Evolutionary conservation across 805 yeast genomes (phyloP).

Genomic region (Saccharomycopsis vini): DNA sequence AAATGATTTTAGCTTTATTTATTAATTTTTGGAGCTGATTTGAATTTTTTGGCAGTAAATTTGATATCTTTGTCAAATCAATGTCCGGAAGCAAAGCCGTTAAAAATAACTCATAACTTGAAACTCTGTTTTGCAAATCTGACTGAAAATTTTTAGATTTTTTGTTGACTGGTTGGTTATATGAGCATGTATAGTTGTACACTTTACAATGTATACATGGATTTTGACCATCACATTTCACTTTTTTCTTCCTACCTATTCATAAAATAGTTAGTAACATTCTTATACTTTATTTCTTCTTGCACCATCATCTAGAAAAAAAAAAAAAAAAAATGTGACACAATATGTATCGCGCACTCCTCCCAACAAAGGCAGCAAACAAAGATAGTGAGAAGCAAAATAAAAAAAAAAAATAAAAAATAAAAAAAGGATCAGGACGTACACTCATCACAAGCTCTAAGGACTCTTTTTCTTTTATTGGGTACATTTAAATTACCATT

Average conservation of each 20-base stretch:
- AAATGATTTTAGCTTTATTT: no score
- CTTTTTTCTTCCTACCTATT: slow-evolving; percentile 54
- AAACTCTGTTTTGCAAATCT: slow-evolving; percentile 10
- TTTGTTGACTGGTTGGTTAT: slow-evolving; percentile 65
- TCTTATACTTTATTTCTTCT: neutral
- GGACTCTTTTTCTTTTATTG: slow-evolving; percentile 47
- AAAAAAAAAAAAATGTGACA: no score
- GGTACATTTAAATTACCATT: neutral
- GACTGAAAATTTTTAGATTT: slow-evolving; percentile 28
- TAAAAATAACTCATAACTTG: slow-evolving; percentile 29
- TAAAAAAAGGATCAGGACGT: slow-evolving; percentile 8
- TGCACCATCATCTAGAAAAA: neutral
- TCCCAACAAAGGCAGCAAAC: neutral
- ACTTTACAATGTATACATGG: slow-evolving; percentile 84
- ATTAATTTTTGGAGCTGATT: neutral
- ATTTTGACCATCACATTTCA: slow-evolving; percentile 69
- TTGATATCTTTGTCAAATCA: slow-evolving; percentile 23
- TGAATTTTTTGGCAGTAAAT: neutral
- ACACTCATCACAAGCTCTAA: slow-evolving; percentile 71
- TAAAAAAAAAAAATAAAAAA: slow-evolving; percentile 1
- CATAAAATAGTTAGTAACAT: neutral
- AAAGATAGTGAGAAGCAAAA: neutral
- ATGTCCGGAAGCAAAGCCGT: slow-evolving; percentile 31
- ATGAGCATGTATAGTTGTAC: slow-evolving; percentile 75
- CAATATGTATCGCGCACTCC: neutral